These are phyloP conservation scores for Candida mattraensis DNA, from an alignment of 805 yeast genomes.

Conservation along the genomic window DNA sequence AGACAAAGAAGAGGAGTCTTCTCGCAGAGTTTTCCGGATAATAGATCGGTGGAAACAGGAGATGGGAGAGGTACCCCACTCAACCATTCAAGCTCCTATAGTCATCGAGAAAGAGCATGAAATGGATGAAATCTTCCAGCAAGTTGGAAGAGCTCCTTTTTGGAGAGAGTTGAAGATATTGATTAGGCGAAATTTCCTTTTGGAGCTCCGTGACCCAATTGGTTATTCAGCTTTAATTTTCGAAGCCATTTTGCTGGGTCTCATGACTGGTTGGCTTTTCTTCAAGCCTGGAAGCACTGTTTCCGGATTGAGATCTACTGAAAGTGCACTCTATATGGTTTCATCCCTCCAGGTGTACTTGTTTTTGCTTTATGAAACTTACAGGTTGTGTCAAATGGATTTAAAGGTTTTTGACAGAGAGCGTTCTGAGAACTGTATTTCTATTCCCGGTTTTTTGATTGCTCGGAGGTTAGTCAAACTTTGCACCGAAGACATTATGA, in stretches of 20 bases:
- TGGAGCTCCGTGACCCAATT: constrained; percentile 51
- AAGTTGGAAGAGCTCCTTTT: constrained; percentile 39
- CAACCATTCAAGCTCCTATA: background rate
- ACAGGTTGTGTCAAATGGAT: constrained; percentile 55
- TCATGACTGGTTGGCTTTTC: constrained; percentile 76
- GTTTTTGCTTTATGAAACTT: constrained; percentile 56
- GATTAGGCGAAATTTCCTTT: constrained; percentile 43
- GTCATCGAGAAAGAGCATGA: background rate
- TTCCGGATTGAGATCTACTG: constrained; percentile 63
- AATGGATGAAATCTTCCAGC: constrained; percentile 19
- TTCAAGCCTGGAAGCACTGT: constrained; percentile 58
- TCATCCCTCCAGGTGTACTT: constrained; percentile 56
- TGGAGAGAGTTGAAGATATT: constrained; percentile 44
- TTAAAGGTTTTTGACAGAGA: constrained; percentile 63
- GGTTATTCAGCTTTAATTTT: constrained; percentile 44
- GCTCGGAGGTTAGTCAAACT: constrained; percentile 67
- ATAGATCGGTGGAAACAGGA: constrained; percentile 38
- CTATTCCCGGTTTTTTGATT: constrained; percentile 64
- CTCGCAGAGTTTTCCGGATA: constrained; percentile 35
- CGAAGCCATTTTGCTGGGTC: constrained; percentile 50
- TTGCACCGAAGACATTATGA: constrained; percentile 65
- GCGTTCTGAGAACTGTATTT: constrained; percentile 64
- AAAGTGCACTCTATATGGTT: constrained; percentile 53
- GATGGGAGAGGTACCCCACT: too few species aligned
- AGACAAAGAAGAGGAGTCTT: constrained; percentile 36